Percentiles rank a stretch among this genome's conserved stretches.
Evolutionary conservation across 345 rosid species (phyloP).

Genomic region (Odontarrhena argentea): DNA sequence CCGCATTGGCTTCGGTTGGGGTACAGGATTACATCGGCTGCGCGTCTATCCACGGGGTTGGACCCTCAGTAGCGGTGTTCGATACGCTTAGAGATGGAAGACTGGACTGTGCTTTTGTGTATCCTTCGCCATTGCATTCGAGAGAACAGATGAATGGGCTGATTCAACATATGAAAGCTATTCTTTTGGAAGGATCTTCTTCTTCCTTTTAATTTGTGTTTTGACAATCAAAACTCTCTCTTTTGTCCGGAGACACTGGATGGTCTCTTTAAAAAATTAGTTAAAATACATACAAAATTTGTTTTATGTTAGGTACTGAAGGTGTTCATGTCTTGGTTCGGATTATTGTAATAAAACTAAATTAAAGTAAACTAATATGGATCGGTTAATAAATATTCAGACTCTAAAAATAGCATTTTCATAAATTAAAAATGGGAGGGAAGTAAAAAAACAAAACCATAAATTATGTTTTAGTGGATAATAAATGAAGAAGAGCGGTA

Average conservation of each 20-base stretch:
- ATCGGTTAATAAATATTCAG: background rate
- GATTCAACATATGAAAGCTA: conserved; percentile 53
- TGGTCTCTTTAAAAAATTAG: background rate
- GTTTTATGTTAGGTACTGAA: too few species aligned
- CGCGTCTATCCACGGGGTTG: conserved; percentile 70
- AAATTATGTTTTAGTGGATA: conserved; percentile 6
- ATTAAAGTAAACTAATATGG: too few species aligned
- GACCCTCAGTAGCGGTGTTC: conserved; percentile 65
- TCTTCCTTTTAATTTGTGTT: conserved; percentile 21
- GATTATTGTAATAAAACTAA: too few species aligned
- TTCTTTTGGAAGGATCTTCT: conserved; percentile 48
- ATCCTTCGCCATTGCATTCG: conserved; percentile 77
- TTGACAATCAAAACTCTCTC: conserved; percentile 8
- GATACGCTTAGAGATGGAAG: conserved; percentile 64
- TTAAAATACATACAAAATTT: background rate
- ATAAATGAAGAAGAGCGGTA: background rate
- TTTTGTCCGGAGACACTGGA: background rate
- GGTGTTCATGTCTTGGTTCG: too few species aligned
- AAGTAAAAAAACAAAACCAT: too few species aligned
- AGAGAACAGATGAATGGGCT: conserved; percentile 68
- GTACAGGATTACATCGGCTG: conserved; percentile 66
- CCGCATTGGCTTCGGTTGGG: conserved; percentile 41
- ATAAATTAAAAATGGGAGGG: too few species aligned
- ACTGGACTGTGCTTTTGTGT: conserved; percentile 68
- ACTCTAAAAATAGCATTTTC: background rate